Percentiles rank a stretch among this genome's conserved stretches.
Evolutionary conservation across 345 rosid species (phyloP).

Genomic region (Erucastrum elatum): DNA sequence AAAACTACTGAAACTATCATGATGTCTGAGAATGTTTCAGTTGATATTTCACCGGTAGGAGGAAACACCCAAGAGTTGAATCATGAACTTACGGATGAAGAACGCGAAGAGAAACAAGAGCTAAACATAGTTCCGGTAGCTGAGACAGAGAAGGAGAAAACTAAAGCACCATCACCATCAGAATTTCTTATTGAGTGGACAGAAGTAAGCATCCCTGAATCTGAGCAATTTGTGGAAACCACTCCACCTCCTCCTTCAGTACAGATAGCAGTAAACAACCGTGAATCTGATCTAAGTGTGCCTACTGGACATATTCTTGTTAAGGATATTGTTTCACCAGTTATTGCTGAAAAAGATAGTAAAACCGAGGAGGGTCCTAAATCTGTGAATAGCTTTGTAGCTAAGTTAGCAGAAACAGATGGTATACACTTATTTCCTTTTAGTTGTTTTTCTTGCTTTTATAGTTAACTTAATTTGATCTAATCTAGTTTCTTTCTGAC

Average conservation of each 20-base stretch:
- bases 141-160: neutral
- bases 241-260: neutral
- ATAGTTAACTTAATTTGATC: neutral
- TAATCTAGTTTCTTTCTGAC: neutral
- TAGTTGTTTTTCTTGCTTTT: neutral
- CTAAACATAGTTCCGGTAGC: neutral
- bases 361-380: neutral
- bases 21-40: constrained; percentile 8
- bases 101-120: constrained; percentile 9
- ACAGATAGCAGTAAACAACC: neutral
- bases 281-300: neutral
- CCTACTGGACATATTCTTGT: neutral
- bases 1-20: constrained; percentile 1
- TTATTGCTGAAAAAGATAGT: neutral
- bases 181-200: neutral
- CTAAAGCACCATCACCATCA: neutral
- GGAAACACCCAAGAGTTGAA: neutral
- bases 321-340: neutral
- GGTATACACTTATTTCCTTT: constrained; percentile 11
- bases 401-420: constrained; percentile 5
- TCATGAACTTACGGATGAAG: neutral
- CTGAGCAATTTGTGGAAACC: neutral
- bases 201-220: no score
- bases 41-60: neutral
- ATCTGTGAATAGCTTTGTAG: neutral